Evolutionary conservation across 306 rosid species (phyloP).

Genomic region (Vigna reflexopilosa): DNA sequence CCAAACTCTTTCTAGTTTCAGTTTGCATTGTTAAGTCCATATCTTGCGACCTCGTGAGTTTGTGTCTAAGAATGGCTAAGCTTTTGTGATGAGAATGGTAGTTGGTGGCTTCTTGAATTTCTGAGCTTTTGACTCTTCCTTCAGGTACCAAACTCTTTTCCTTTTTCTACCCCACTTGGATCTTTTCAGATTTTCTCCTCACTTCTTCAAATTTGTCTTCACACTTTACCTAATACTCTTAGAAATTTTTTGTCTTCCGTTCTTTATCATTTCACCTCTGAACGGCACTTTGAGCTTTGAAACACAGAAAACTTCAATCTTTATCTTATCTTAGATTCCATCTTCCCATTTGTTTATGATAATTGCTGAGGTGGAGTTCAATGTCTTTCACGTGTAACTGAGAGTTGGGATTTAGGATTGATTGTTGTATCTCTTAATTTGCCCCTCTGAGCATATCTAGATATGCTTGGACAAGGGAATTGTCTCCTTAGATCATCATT

Average conservation of each 20-base stretch:
- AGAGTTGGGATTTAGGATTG: constrained; percentile 11
- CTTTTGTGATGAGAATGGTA: constrained; percentile 41
- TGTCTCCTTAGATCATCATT: constrained; percentile 45
- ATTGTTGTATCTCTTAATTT: constrained; percentile 28
- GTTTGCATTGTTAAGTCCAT: constrained; percentile 16
- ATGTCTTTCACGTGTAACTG: constrained; percentile 29
- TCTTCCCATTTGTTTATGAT: constrained; percentile 3
- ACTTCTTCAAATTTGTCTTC: constrained; percentile 29
- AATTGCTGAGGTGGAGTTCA: neutral
- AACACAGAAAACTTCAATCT: neutral
- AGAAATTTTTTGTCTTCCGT: constrained; percentile 35
- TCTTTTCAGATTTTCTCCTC: constrained; percentile 19
- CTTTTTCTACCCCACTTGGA: constrained; percentile 31
- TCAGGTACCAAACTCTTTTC: constrained; percentile 54
- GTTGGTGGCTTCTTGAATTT: constrained; percentile 52
- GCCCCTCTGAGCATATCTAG: constrained; percentile 43
- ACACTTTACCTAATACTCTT: constrained; percentile 37
- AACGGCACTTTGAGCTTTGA: constrained; percentile 12
- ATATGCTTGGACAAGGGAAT: constrained; percentile 56
- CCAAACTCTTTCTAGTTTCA: neutral
- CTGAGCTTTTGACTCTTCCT: constrained; percentile 47
- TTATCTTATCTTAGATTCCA: constrained; percentile 14
- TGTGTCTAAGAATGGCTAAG: constrained; percentile 32
- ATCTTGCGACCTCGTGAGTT: constrained; percentile 30
- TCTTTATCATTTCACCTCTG: constrained; percentile 4